Evolutionary conservation across 164 flowering plant species (phyloP).

Genomic region (Cinnamomum chago): DNA sequence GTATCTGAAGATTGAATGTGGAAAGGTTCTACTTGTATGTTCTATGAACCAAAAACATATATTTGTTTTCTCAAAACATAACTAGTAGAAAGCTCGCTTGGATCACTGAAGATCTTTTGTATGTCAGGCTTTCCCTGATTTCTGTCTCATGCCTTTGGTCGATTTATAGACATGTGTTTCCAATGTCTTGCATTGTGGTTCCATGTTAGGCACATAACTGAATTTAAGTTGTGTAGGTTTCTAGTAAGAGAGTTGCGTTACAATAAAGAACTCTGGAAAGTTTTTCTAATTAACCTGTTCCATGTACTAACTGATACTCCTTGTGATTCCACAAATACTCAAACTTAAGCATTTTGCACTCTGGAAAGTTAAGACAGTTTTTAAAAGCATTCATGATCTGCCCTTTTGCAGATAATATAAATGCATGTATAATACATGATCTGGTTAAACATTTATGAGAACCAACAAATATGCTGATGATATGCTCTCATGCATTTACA

Average conservation of each 20-base stretch:
- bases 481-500: too few relatives aligned
- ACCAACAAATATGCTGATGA: too few relatives aligned
- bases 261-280: neutral
- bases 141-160: neutral
- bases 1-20: too few relatives aligned
- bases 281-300: neutral
- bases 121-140: neutral
- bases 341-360: neutral
- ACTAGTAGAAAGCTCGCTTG: neutral
- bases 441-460: neutral
- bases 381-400: neutral
- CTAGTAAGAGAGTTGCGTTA: neutral
- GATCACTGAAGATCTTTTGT: neutral
- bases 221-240: neutral
- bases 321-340: too few relatives aligned
- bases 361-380: neutral
- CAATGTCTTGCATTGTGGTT: neutral
- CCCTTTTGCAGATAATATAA: neutral
- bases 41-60: too few relatives aligned
- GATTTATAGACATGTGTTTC: neutral
- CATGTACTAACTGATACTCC: neutral
- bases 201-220: neutral
- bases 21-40: too few relatives aligned
- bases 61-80: too few relatives aligned
- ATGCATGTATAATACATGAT: neutral